These are phyloP conservation scores for Pythium dissimile DNA, from an alignment of 352 stramenopile genomes.

Conservation along the genomic window DNA sequence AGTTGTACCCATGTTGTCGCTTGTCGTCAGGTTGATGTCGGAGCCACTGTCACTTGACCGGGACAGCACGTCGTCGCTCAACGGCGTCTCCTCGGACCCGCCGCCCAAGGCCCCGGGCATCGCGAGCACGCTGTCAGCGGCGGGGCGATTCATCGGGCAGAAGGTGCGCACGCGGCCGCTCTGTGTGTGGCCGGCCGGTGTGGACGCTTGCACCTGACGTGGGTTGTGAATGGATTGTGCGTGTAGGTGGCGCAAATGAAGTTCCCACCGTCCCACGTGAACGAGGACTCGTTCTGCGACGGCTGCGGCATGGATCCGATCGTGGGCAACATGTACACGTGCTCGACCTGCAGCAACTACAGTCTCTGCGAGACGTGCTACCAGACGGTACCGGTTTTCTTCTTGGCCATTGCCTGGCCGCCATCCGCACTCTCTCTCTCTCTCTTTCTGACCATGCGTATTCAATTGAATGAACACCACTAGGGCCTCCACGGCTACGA, in stretches of 20 bases:
- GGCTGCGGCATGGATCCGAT: constrained; percentile 88
- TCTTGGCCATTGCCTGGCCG: no score
- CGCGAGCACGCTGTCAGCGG: constrained; percentile 63
- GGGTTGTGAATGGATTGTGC: not conserved
- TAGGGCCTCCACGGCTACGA: constrained; percentile 80
- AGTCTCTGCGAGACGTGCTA: constrained; percentile 82
- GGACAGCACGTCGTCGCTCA: constrained; percentile 75
- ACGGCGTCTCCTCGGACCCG: constrained; percentile 50
- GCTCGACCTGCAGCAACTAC: constrained; percentile 85
- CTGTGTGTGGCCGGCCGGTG: no score
- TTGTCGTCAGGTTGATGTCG: constrained; percentile 61
- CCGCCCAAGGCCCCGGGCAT: constrained; percentile 32
- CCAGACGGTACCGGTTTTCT: constrained; percentile 48
- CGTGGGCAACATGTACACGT: constrained; percentile 87
- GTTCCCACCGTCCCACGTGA: constrained; percentile 64
- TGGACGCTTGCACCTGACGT: no score
- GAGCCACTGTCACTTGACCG: constrained; percentile 78
- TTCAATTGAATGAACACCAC: not conserved
- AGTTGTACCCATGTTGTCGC: not conserved
- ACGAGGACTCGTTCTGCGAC: constrained; percentile 89
- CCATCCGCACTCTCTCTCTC: no score
- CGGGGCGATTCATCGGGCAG: constrained; percentile 70
- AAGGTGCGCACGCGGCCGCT: no score
- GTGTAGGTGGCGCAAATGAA: constrained; percentile 69
- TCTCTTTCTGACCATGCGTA: no score